Conservation (phyloP, 1,284 basidiomycete species). For the Moniliella sp. region DNA sequence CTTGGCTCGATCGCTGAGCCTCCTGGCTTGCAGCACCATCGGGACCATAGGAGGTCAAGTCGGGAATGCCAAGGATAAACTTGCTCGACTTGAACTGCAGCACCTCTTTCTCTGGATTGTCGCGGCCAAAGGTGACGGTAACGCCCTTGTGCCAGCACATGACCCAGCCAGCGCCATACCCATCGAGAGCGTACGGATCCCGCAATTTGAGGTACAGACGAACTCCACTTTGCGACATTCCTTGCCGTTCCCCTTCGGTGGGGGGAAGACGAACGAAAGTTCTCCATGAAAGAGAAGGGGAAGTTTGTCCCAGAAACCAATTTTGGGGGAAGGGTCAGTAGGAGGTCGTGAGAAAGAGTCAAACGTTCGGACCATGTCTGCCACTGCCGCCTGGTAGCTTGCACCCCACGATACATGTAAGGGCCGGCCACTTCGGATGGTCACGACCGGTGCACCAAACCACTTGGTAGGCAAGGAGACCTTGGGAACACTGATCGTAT, state of each 20-base stretch:
- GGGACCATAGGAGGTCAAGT: too few species aligned
- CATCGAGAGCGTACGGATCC: conserved; percentile 55
- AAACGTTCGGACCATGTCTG: conserved; percentile 63
- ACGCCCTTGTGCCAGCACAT: conserved; percentile 58
- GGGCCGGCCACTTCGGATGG: conserved; percentile 46
- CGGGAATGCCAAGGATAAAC: conserved; percentile 26
- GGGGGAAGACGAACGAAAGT: too few species aligned
- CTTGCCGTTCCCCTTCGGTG: too few species aligned
- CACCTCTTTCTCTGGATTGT: conserved; percentile 55
- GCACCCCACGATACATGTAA: conserved; percentile 73
- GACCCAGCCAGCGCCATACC: conserved; percentile 68
- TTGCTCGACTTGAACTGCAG: conserved; percentile 63
- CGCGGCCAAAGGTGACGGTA: conserved; percentile 50
- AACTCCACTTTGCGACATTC: conserved; percentile 10
- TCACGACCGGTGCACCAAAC: conserved; percentile 49
- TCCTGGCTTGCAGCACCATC: too few species aligned
- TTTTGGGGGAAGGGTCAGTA: conserved; percentile 59
- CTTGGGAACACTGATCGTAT: conserved; percentile 57
- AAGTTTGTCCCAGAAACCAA: conserved; percentile 84
- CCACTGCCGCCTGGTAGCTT: conserved; percentile 63
- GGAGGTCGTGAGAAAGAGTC: conserved; percentile 62
- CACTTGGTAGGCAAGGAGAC: conserved; percentile 87
- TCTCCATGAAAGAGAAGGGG: conserved; percentile 38
- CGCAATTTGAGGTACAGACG: conserved; percentile 44
- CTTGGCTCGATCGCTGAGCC: too few species aligned